Evolutionary conservation across 169 alveolate species (phyloP), one percentile per base, ranked within the genome.

Genomic region (Plasmodium adleri): DNA sequence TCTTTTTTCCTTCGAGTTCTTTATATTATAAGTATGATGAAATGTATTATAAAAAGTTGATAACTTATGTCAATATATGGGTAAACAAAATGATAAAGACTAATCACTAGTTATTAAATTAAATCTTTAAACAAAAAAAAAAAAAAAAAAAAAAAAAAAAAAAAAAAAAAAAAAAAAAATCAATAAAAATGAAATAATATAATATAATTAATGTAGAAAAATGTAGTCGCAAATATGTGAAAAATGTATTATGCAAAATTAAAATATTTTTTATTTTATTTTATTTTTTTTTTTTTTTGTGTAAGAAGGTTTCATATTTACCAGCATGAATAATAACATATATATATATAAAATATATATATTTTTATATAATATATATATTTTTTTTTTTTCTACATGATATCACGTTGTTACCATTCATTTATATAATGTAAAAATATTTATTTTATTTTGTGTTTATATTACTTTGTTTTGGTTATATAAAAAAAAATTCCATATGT

Each of bases 11-110:
- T 10, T 78, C 90, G 8, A 78, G 39, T 9, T 78, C 90, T n/a
- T 70, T 78, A 24, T 78, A 78, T 59, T 78, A 78, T 22, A 78
- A 78, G 50, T 78, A 78, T 47, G 90, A 78, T 60, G 90, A 78
- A 66, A 59, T 15, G 24, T 78, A 78, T 58, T 78, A 50, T 32
- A 10, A 60, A 58, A 78, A 78, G 10, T 45, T 78, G 13, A 7
- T 54, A 8, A 32, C 52, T 17, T 78, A 78, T 28, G 90, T 78
- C 47, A 59, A 78, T 24, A 39, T 32, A 8, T 78, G 90, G 90
- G 90, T 78, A 7, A 49, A 70, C 1, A 22, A 26, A 22, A 78
- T 78, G 90, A 47, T 66, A 47, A 56, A 39, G 39, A 58, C 17
- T 15, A 78, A 78, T 39, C 80, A 78, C n/a, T 63, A 28, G 28